A percentile compares a stretch with the other conserved stretches of the same genome.
Evolutionary conservation across 352 stramenopile genomes (phyloP).

Genomic region (Pythium folliculosum): DNA sequence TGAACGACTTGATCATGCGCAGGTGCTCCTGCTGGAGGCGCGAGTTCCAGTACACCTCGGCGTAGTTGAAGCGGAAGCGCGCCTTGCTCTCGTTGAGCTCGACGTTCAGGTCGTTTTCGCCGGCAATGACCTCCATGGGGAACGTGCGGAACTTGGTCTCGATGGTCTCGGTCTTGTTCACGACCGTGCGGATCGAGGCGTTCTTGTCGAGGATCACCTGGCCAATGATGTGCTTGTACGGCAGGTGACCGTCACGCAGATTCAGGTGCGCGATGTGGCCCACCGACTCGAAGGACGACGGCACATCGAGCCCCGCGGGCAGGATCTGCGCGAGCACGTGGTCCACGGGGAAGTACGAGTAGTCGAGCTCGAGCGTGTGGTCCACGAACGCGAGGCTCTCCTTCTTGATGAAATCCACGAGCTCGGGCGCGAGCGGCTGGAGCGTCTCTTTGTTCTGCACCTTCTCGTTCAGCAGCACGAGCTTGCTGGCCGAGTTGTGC

Average conservation of each 20-base stretch:
- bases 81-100: slow-evolving; percentile 93
- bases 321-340: slow-evolving; percentile 86
- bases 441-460: slow-evolving; percentile 60
- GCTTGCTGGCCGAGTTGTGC: slow-evolving; percentile 69
- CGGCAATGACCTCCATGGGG: slow-evolving; percentile 95
- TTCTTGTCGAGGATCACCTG: slow-evolving; percentile 99
- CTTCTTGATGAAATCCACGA: slow-evolving; percentile 52
- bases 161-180: slow-evolving; percentile 98
- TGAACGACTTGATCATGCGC: slow-evolving; percentile 86
- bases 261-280: slow-evolving; percentile 98
- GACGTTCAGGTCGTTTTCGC: slow-evolving; percentile 84
- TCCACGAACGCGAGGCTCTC: slow-evolving; percentile 65
- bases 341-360: slow-evolving; percentile 77
- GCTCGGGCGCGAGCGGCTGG: slow-evolving; percentile 47
- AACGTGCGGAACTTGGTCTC: slow-evolving; percentile 95
- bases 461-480: slow-evolving; percentile 71
- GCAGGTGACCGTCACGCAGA: slow-evolving; percentile 91
- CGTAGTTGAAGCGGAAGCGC: slow-evolving; percentile 94
- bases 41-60: slow-evolving; percentile 97
- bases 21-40: slow-evolving; percentile 94
- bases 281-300: slow-evolving; percentile 95
- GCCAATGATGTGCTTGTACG: slow-evolving; percentile 97
- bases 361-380: slow-evolving; percentile 75
- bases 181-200: slow-evolving; percentile 92
- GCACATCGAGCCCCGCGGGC: slow-evolving; percentile 81